Base-by-base conservation (phyloP, 768 basidiomycete genomes). In the Pleurotus salmoneostramineus region DNA sequence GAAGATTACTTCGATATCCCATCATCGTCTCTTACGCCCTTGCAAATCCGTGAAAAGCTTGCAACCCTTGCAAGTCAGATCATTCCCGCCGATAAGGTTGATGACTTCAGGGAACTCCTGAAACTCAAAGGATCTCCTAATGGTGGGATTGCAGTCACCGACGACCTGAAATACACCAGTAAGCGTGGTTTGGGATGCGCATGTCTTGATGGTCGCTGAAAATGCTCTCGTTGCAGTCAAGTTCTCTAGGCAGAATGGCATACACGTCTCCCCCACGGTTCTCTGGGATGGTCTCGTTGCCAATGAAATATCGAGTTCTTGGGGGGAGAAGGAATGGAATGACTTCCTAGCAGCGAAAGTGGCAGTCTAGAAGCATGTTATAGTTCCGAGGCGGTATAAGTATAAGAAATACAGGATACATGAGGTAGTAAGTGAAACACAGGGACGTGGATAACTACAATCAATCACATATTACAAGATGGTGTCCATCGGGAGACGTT, bases 151-250 rank as follows among this genome's bases (percentile, higher is more conserved):
- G 85, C 76, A 3, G 88, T 93, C 27, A 93, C 91, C 0, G 86
- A 92, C 60, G 91, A 91, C 62, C 74, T 97, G 60, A 97, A 96
- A 73, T 93, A 94, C 67, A 87, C 83, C n/a, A 81, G 94, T 95
- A 65, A 56, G 89, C 21, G 37, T n/a, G 43, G 27, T 42, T 11
- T 8, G 7, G 8, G 15, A 33, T 62, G 50, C n/a, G 54, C 21
- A 12, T 17, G 4, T 34, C n/a, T 54, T 60, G 50, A 42, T 43
- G 45, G 44, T 34, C 14, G 32, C n/a, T 10, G n/a, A 10, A 10
- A 43, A n/a, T 50, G 1, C 42, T 45, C 21, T 27, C 21, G 56
- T 32, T 59, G 33, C 64, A 95, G 93, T 97, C 78, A 97, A 95
- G 71, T 88, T 88, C 69, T 84, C 89, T 12, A 79, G 95, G 61